Evolutionary conservation across 352 stramenopile genomes (phyloP), one percentile per base, ranked within the genome.

Genomic region (Thraustochytrium sp.): DNA sequence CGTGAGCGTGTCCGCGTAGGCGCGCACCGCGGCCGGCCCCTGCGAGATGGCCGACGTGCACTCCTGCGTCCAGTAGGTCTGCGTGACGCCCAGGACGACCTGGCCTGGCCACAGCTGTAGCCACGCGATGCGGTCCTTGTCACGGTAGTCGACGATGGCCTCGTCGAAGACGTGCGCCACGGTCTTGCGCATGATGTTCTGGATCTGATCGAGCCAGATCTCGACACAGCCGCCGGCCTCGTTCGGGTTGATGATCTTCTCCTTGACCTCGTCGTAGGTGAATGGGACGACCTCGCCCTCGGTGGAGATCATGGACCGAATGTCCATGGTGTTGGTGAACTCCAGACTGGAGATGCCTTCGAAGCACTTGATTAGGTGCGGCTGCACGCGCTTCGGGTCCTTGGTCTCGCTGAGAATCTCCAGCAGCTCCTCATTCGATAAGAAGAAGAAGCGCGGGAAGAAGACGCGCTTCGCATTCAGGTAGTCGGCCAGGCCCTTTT

Each of bases 11-110:
- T 89, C 86, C 2, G 87, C 85, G 42, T 90, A 89, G 23, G 31
- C 46, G 40, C 62, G 11, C 0, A 88, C 26, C 80, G 31, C 59
- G 85, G 34, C 85, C 86, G 11, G 92, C 86, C 21, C 86, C 9
- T 86, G 49, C 4, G 3, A 2, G 36, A 91, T 82, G 3, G 90
- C 90, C 49, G 87, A 86, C 80, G 97, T 94, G 49, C 91, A 94
- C 56, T 98, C 93, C 0, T 91, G 87, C 1, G 94, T 98, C 94
- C 94, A 98, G 86, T 98, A 94, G 49, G 95, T 93, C 86, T 98
- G 94, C 49, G 91, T 96, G 36, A 92, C 94, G 85, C 97, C 97
- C 21, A 98, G 86, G 0, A 98, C 94, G 76, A 93, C 95, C 92
- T 98, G 72, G 0, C 94, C 94, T 23, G 93, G 94, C 93, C 94